These are phyloP conservation scores for Eucalyptus caleyi DNA, from an alignment of 345 rosid genomes.

Conservation along the genomic window DNA sequence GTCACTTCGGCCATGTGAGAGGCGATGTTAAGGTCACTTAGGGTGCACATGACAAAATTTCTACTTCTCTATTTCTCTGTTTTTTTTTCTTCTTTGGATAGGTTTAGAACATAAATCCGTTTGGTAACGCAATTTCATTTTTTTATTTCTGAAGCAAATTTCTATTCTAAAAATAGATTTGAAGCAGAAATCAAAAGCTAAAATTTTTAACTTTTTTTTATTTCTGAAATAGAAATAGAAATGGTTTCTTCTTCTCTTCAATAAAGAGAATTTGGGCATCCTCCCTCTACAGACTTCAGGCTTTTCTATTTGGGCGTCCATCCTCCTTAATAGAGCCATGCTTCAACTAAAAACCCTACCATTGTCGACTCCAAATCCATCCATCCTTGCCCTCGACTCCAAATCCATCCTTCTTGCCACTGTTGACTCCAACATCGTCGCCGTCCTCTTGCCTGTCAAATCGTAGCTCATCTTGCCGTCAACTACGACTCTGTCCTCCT, in stretches of 20 bases:
- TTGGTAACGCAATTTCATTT: no score
- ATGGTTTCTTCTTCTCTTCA: no score
- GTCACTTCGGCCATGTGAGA: not conserved
- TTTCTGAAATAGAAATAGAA: no score
- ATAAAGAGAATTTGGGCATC: no score
- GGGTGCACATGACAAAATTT: accelerated
- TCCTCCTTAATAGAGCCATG: no score
- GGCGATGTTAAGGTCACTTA: not conserved
- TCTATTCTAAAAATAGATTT: accelerated
- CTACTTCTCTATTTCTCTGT: accelerated
- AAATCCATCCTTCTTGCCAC: no score
- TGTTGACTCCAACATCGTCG: accelerated
- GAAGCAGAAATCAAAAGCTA: accelerated
- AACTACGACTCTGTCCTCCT: accelerated
- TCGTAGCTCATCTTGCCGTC: accelerated
- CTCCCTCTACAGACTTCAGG: no score
- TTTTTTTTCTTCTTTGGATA: accelerated
- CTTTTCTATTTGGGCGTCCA: no score
- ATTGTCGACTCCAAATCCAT: accelerated
- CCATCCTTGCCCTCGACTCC: no score
- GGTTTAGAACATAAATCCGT: accelerated
- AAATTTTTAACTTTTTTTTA: no score
- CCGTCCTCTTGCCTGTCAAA: accelerated
- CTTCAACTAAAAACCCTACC: no score
- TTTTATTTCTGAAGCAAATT: accelerated